Base-by-base conservation (phyloP, 495 filamentous ascomycete species). In the Pseudevernia furfuracea region DNA sequence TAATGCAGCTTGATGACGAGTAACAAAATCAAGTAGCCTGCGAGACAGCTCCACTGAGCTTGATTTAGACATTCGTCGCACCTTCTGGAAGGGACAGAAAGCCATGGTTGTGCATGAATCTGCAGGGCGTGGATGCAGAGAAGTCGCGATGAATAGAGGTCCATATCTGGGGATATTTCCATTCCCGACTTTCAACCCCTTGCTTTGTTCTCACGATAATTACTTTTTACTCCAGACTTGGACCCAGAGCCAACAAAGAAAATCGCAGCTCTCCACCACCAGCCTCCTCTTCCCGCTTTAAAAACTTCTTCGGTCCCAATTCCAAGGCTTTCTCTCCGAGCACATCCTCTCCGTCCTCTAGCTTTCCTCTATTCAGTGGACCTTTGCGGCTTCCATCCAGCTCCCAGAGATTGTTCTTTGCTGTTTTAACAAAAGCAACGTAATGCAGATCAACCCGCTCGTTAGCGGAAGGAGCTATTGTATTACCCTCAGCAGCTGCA, bases 321-420 rank as follows among this genome's bases (percentile, higher is more conserved):
- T 83, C 81, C 62, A 91, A 67, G 6, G 87, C 89, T 67, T 72
- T 76, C 64, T 85, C 80, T 64, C 86, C 85, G 37, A 95, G 71
- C 53, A 91, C 78, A 78, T 94, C 91, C 28, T 89, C 88, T 4
- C 79, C 83, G 4, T 79, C 78, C 3, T 63, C 77, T 11, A 94
- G 71, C 17, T 67, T 66, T 2, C 91, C 91, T n/a, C 88, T 77
- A 39, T 88, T 79, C 37, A 94, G 62, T 5, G 91, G 91, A 0
- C 91, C 90, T 65, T 87, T 86, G 64, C 89, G 71, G 0, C 82
- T 74, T 9, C 91, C 90, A 78, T 95, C 89, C 59, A 96, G 77
- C 78, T 95, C 91, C 85, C 91, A 95, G 44, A 95, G 74, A 34
- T 83, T 79, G 32, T 84, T 79, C 64, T 78, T 74, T n/a, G 73